Evolutionary conservation across 208 protist genomes (phyloP), one percentile per base, ranked within the genome.

Genomic region (Crithidia sp.): DNA sequence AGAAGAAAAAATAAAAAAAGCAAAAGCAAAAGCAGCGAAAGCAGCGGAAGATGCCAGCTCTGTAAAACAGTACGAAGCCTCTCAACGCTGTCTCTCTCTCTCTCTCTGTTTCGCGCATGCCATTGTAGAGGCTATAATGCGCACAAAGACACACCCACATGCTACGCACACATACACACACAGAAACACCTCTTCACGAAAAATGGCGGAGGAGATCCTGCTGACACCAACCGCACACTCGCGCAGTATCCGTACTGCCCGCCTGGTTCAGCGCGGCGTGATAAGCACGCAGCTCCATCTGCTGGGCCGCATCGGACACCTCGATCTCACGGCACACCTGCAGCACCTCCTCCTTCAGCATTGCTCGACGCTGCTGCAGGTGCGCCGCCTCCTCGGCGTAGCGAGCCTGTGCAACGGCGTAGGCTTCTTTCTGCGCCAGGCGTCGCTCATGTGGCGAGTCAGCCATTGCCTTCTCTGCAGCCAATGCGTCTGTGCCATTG

Each of bases 271-370:
- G 61, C 12, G 72, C 65, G 10, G 67, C 56, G 56, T 73, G 67
- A n/a, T 74, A 82, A 12, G 50, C 52, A 54, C 77, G 68, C 43
- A 86, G 84, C 28, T 67, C 72, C 56, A 17, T 49, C 73, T 89
- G 84, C 73, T 86, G 77, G 3, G 63, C 74, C 3, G 78, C 77
- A 60, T 89, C 87, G 2, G 74, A 80, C 14, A 49, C 76, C 64
- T 91, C 87, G 19, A 87, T 84, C 13, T 71, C 67, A 5, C 65
- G 28, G 69, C 85, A 90, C 3, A 87, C 68, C 56, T 52, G 45
- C 50, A 70, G 47, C 7, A 90, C 59, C 8, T 40, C 55, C 8
- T 49, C 57, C 54, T 81, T 85, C 49, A 90, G 54, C 14, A 39
- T 53, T 50, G 65, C 72, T 52, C 71, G 71, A 28, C 52, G 45